Conservation (phyloP, 116 monocot genomes). For the Iris pallida region DNA sequence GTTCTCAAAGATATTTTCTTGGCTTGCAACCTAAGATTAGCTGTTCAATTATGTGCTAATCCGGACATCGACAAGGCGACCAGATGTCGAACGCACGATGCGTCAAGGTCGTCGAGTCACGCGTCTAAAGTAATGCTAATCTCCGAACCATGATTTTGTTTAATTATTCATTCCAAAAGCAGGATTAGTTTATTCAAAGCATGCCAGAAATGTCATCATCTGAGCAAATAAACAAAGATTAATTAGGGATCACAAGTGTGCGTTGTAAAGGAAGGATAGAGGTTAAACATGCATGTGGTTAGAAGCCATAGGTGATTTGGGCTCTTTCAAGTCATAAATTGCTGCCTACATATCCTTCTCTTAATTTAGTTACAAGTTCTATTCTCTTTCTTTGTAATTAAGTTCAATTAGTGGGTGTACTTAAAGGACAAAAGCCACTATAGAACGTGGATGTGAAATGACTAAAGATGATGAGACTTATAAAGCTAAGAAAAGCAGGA, state of each 20-base stretch:
- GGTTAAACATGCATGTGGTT: no score
- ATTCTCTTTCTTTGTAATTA: background rate
- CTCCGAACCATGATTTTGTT: background rate
- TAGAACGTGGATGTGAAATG: no score
- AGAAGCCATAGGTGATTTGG: no score
- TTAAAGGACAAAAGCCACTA: background rate
- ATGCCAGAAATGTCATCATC: slow-evolving; percentile 13
- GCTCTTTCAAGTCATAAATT: slow-evolving; percentile 1
- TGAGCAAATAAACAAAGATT: slow-evolving; percentile 25
- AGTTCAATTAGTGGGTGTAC: slow-evolving; percentile 6
- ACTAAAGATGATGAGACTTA: no score
- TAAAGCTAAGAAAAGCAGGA: no score
- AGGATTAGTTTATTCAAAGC: background rate
- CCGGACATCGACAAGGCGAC: background rate
- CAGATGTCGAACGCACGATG: slow-evolving; percentile 7
- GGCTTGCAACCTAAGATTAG: no score
- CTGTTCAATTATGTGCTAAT: background rate
- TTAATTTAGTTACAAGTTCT: background rate
- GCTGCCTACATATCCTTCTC: background rate
- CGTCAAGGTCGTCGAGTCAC: slow-evolving; percentile 19
- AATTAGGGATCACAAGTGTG: slow-evolving; percentile 11
- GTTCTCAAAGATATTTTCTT: background rate
- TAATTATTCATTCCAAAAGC: no score
- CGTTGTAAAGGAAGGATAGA: slow-evolving; percentile 7
- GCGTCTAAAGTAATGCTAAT: background rate